A percentile compares a stretch with the other conserved stretches of the same genome.
Conservation (phyloP, 805 yeast genomes). For the Lipomyces chichibuensis region DNA sequence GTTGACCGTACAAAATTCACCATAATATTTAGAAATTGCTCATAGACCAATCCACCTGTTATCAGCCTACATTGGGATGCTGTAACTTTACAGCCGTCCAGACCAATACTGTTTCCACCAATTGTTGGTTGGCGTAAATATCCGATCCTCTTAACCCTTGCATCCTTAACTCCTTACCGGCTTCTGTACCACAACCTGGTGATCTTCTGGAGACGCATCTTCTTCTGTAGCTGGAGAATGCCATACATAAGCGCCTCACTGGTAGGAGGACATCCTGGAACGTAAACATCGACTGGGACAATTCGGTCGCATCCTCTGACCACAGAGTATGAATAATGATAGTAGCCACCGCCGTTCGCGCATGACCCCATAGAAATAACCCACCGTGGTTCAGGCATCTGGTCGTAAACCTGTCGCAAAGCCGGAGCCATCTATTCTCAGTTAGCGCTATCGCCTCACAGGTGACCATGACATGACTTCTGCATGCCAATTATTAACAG, state of each 20-base stretch:
- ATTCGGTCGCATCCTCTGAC: constrained; percentile 89
- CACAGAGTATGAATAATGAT: constrained; percentile 85
- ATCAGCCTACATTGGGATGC: neutral
- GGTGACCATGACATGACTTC: neutral
- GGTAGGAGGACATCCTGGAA: constrained; percentile 93
- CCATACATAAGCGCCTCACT: constrained; percentile 91
- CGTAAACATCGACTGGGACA: constrained; percentile 86
- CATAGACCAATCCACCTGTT: neutral
- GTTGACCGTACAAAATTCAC: neutral
- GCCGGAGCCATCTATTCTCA: constrained; percentile 76
- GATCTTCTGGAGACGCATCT: constrained; percentile 79
- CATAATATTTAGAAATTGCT: neutral
- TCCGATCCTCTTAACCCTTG: neutral
- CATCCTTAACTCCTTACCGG: constrained; percentile 14
- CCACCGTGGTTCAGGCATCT: constrained; percentile 95
- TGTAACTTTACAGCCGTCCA: neutral
- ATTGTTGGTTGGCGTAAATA: neutral
- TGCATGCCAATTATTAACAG: neutral
- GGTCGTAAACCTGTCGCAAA: constrained; percentile 87
- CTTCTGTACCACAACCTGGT: constrained; percentile 58
- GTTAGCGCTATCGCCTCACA: neutral
- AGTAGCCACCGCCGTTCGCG: constrained; percentile 93
- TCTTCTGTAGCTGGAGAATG: constrained; percentile 83
- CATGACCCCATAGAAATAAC: constrained; percentile 93
- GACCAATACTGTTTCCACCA: neutral